Evolutionary conservation across 1,284 basidiomycete species (phyloP), one percentile per base, ranked within the genome.

Genomic region (Grifola frondosa): DNA sequence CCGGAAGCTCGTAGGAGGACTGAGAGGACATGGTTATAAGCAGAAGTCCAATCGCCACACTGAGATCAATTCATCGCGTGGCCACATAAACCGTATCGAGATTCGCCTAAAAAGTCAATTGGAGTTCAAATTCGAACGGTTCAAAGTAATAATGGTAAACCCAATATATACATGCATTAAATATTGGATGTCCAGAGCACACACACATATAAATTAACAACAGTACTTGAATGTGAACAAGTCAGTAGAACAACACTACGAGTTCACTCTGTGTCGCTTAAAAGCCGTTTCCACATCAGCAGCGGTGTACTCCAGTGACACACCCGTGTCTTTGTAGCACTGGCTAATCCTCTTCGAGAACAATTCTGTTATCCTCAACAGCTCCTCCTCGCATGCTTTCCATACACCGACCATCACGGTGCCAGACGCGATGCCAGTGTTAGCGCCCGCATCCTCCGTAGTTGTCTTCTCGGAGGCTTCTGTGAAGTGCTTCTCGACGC

Each of bases 401-500:
- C 93, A 96, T 2, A 95, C 91, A 3, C 80, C 84, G 29, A 80
- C 77, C 67, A 94, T 73, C 37, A 92, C 80, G 6, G 80, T 84
- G 0, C 84, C 82, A 6, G 83, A 67, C 7, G 75, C 67, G 35
- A 80, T 78, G 7, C 77, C 78, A 15, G 70, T 74, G 44, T 66
- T 73, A 11, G 50, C 47, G 38, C 56, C 59, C 11, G 50, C 56
- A 38, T 82, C 77, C 49, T 81, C 84, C 3, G 71, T 73, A 5
- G 74, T 78, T 4, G 76, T 64, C 54, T 81, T 85, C 49, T 85
- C 86, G 7, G 81, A 78, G 0, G 79, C 78, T 56, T 92, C 88
- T 3, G 83, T 83, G 62, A 97, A 98, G 62, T 98, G 96, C 65
- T 99, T 99, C 64, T 94, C 91, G 20, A 99, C 91, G 7, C 96